A percentile compares a stretch with the other conserved stretches of the same genome.
These are phyloP conservation scores for Tylopilus felleus DNA, from an alignment of 768 basidiomycete species.

Conservation along the genomic window DNA sequence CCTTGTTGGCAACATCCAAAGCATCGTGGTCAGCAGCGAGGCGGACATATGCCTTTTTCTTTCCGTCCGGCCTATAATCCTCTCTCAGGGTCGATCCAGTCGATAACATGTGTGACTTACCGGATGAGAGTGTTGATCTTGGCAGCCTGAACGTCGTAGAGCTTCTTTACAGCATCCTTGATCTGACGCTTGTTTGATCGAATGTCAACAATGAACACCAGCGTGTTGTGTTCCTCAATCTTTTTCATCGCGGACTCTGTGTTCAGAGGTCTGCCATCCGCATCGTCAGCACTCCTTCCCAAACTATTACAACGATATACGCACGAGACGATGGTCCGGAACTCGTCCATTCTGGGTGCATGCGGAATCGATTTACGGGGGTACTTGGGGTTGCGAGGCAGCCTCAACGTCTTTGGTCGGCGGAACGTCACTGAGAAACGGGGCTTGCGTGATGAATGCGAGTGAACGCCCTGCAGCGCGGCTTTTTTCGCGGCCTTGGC, in stretches of 20 bases:
- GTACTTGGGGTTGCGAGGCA: conserved; percentile 85
- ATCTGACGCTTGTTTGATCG: conserved; percentile 98
- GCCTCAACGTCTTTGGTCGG: conserved; percentile 89
- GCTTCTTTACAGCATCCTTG: conserved; percentile 98
- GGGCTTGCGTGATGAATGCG: conserved; percentile 73
- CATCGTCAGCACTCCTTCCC: background rate
- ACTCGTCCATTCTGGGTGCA: conserved; percentile 94
- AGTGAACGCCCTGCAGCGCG: conserved; percentile 81
- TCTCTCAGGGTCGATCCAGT: background rate
- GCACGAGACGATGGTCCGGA: conserved; percentile 88
- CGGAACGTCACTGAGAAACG: conserved; percentile 89
- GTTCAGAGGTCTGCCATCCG: conserved; percentile 66
- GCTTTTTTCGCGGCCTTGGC: conserved; percentile 97
- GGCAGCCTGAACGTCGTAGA: conserved; percentile 94
- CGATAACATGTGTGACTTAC: conserved; percentile 42
- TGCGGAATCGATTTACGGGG: conserved; percentile 93
- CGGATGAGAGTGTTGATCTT: conserved; percentile 99
- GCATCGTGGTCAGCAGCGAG: conserved; percentile 95
- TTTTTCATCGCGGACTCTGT: conserved; percentile 99
- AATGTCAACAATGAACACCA: conserved; percentile 96
- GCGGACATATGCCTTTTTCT: conserved; percentile 99
- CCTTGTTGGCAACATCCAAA: conserved; percentile 96
- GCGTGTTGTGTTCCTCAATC: conserved; percentile 99
- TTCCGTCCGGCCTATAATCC: conserved; percentile 82
- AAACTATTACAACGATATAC: conserved; percentile 28